A percentile compares a stretch with the other conserved stretches of the same genome.
phyloP scores from a whole-genome alignment of 2,329 filamentous ascomycete genomes.

The Rutstroemia sydowiana region DNA sequence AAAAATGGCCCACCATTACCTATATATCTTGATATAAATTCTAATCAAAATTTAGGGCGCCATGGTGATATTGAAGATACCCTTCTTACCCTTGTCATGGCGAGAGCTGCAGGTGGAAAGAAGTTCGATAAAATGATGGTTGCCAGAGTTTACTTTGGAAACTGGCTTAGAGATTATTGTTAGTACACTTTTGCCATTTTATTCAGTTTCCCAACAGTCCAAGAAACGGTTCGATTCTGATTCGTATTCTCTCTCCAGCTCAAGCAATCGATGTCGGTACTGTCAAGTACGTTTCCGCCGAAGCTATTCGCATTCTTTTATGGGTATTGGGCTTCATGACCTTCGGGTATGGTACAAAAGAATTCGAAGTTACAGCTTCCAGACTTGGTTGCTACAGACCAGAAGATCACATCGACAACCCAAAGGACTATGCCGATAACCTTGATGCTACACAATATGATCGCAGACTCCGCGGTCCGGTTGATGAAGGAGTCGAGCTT shows the following conservation, averaged over 20 bases:
- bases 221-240: not conserved
- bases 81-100: slow-evolving; percentile 62
- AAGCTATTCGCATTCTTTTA: slow-evolving; percentile 82
- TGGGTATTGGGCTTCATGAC: slow-evolving; percentile 87
- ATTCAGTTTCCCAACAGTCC: not conserved
- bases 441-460: slow-evolving; percentile 79
- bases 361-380: slow-evolving; percentile 77
- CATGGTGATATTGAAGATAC: slow-evolving; percentile 93
- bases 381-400: slow-evolving; percentile 75
- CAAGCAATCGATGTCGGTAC: slow-evolving; percentile 92
- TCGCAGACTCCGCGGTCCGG: slow-evolving; percentile 67
- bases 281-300: slow-evolving; percentile 81
- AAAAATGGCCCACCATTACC: not conserved
- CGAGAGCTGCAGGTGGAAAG: slow-evolving; percentile 57
- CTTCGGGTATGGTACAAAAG: slow-evolving; percentile 74
- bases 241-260: slow-evolving; percentile 29
- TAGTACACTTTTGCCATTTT: slow-evolving; percentile 6
- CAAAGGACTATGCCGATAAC: slow-evolving; percentile 83
- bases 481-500: slow-evolving; percentile 73
- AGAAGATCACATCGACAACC: slow-evolving; percentile 75
- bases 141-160: slow-evolving; percentile 89
- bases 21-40: not conserved
- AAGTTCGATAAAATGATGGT: slow-evolving; percentile 86
- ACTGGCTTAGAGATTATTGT: slow-evolving; percentile 88
- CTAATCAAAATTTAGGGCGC: slow-evolving; percentile 46